A percentile compares a stretch with the other conserved stretches of the same genome.
These are phyloP conservation scores for Aspergillus sp. DNA, from an alignment of 2,329 filamentous ascomycete genomes.

Conservation along the genomic window DNA sequence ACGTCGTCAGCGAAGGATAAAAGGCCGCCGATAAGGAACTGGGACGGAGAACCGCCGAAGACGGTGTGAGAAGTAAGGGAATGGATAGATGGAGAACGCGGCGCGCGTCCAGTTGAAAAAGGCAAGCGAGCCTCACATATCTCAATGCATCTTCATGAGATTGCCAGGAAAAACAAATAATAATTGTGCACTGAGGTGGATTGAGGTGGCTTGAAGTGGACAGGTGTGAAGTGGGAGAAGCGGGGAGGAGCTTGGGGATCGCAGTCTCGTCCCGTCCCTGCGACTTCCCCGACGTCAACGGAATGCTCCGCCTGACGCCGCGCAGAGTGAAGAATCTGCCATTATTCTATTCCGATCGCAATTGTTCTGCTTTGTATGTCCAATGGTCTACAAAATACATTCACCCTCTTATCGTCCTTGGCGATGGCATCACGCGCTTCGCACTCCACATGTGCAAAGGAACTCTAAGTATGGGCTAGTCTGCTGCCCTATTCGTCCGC, in stretches of 20 bases:
- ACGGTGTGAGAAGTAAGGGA: neutral
- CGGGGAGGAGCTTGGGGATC: neutral
- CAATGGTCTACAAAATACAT: neutral
- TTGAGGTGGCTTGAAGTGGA: neutral
- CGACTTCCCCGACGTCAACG: neutral
- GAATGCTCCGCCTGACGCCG: slow-evolving; percentile 3
- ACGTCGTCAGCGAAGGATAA: slow-evolving; percentile 9
- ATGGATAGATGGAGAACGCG: slow-evolving; percentile 3
- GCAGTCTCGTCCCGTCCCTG: neutral
- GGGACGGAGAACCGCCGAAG: neutral
- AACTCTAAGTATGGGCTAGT: neutral
- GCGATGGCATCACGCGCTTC: slow-evolving; percentile 10
- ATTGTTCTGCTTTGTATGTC: neutral
- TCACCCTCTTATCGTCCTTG: neutral
- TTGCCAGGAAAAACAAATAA: neutral
- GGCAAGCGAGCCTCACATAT: slow-evolving; percentile 10
- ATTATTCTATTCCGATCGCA: neutral
- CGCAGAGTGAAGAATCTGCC: neutral
- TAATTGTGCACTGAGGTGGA: neutral
- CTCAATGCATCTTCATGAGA: slow-evolving; percentile 1
- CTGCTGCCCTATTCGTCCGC: neutral
- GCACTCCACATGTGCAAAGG: neutral
- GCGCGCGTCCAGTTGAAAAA: slow-evolving; percentile 6
- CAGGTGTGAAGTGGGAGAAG: slow-evolving; percentile 4
- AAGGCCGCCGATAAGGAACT: slow-evolving; percentile 3